phyloP scores from a whole-genome alignment of 805 yeast genomes.

The Nakazawaea laoshanensis region DNA sequence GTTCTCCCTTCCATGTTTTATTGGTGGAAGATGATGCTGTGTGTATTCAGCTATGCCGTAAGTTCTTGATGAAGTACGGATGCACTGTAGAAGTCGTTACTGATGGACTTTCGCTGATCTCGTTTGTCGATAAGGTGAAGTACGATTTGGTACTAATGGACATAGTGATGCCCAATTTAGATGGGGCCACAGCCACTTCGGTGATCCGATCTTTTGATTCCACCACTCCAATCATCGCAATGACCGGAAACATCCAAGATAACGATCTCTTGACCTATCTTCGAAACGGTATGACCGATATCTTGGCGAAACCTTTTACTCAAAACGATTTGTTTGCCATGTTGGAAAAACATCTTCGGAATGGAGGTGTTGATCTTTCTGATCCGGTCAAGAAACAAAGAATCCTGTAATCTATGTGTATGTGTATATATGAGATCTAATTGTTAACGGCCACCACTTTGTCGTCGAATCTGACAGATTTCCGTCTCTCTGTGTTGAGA shows the following conservation, averaged over 20 bases:
- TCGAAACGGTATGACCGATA: constrained; percentile 87
- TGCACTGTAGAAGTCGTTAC: constrained; percentile 89
- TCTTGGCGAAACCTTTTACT: constrained; percentile 89
- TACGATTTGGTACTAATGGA: constrained; percentile 81
- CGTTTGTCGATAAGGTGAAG: constrained; percentile 59
- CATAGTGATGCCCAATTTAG: constrained; percentile 81
- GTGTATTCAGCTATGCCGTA: constrained; percentile 75
- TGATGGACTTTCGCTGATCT: constrained; percentile 86
- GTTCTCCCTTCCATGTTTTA: constrained; percentile 51
- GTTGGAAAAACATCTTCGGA: constrained; percentile 62
- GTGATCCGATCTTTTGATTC: constrained; percentile 79
- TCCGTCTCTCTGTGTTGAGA: constrained; percentile 37
- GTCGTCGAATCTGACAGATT: constrained; percentile 60
- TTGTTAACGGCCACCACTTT: constrained; percentile 42
- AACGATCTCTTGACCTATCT: constrained; percentile 73
- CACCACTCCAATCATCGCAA: constrained; percentile 84
- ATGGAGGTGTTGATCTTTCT: constrained; percentile 14
- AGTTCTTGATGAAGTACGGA: constrained; percentile 79
- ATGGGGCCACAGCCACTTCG: constrained; percentile 87
- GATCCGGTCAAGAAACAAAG: constrained; percentile 9
- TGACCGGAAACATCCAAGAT: constrained; percentile 86
- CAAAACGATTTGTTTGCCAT: constrained; percentile 77
- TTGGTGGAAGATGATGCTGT: constrained; percentile 77
- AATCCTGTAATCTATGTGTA: constrained; percentile 1
- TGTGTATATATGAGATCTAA: constrained; percentile 16